Base-by-base conservation (phyloP, 192 early-diverging fungal genomes). In the Gonapodya prolifera region DNA sequence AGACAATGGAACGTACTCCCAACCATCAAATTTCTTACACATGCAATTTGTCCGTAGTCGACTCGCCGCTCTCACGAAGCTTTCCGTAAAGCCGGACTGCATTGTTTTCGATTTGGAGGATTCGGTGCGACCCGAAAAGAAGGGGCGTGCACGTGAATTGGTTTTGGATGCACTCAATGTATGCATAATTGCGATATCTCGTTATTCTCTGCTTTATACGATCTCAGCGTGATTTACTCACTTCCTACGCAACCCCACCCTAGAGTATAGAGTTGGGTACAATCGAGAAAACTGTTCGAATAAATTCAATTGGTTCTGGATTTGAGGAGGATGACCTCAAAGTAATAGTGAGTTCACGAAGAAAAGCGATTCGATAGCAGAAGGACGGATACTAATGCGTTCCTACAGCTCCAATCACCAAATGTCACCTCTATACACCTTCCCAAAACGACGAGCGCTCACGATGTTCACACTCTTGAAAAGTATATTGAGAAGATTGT, bases 91-190 rank as follows among this genome's bases (percentile, higher is more conserved):
- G 23, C 45, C 91, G 0, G 96, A 98, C 83, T 92, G 91, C 79
- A 82, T 96, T 29, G 92, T 96, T 34, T 96, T 94, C 78, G 96
- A 98, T 79, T 85, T 98, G 1, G 96, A 98, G 78, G 96, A 98
- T 82, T 91, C 94, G 28, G 96, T 98, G 0, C 85, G 93, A 0
- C 70, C 88, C 17, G 93, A 91, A 82, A 88, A 91, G 75, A 98
- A 98, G 80, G 91, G 89, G 23, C 87, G 85, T 35, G 94, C 94
- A 1, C 87, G 94, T 45, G 75, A 86, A 35, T 83, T 90, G 79
- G 90, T 96, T 0, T 87, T 89, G 75, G 81, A 92, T 75, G 93
- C 93, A 17, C 84, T 91, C 29, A 86, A 85, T 74, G 83, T 84
- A 36, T 78, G 77, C 34, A 32, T 30, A 0, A 2, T 29, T 0